Evolutionary conservation across 2,329 filamentous ascomycete genomes (phyloP), one percentile per base, ranked within the genome.

Genomic region (Colletotrichum lindemuthianum): DNA sequence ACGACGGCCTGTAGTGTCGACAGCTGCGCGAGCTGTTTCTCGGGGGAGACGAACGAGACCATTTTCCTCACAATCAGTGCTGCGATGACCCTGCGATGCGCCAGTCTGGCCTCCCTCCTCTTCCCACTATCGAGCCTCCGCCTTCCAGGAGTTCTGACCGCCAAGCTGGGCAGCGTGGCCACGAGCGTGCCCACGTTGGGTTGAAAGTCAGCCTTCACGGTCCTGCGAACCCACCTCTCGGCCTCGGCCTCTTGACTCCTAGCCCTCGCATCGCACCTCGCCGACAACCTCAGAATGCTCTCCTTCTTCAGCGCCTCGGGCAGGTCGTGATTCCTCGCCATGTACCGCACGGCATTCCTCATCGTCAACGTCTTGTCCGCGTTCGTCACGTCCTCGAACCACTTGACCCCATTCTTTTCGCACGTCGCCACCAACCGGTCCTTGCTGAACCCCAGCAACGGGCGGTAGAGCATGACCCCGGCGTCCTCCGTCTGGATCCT

Each of bases 361-460:
- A 84, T 78, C 0, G 96, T 97, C 63, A 96, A 78, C 0, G 89
- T 93, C 8, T 82, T 84, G 71, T 97, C 91, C 13, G 82, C 76
- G 72, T 99, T 99, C 2, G 94, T 97, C 45, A 82, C 79, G 74
- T 99, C 96, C 73, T 96, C 92, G 67, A 93, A 92, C 91, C 92
- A 98, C 1, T 80, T 78, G 9, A 96, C 78, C 0, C 82, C 77
- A 68, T 89, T 84, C n/a, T 84, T 81, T 66, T 89, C 76, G 72
- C 95, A 97, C 0, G 92, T 93, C 2, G 88, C 86, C 47, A 90
- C 83, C n/a, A 97, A 82, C 40, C 89, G 82, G 54, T 87, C 82
- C 77, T 98, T 96, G 65, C 84, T 79, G 72, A 94, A 93, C 8
- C 75, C 74, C 8, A 96, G 79, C 51, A 96, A 77, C 4, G 92